phyloP scores from a whole-genome alignment of 495 filamentous ascomycete species.

The Friedmanniomyces endolithicus region DNA sequence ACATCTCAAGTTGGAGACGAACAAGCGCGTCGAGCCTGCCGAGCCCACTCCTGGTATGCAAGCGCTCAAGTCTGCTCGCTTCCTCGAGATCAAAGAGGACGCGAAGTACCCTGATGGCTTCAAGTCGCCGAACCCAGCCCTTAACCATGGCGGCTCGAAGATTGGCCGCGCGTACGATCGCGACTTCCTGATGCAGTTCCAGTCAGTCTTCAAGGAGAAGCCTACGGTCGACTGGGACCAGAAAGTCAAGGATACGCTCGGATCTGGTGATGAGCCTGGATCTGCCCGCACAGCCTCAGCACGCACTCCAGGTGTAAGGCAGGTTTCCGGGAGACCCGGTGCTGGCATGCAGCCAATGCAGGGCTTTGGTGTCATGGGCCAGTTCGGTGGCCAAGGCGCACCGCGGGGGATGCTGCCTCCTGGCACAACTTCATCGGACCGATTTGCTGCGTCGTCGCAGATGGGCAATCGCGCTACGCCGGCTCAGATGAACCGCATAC shows the following conservation, averaged over 20 bases:
- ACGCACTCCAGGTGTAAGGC: constrained; percentile 42
- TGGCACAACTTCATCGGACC: constrained; percentile 54
- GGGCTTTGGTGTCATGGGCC: constrained; percentile 52
- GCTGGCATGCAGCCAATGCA: constrained; percentile 22
- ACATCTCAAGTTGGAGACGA: constrained; percentile 71
- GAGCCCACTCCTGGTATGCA: constrained; percentile 88
- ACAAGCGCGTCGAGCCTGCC: constrained; percentile 69
- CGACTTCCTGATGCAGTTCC: constrained; percentile 94
- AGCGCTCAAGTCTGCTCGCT: constrained; percentile 74
- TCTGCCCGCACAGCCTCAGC: constrained; percentile 48
- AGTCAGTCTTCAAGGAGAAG: constrained; percentile 86
- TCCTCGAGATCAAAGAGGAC: constrained; percentile 54
- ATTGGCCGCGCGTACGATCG: constrained; percentile 86
- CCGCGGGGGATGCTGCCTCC: constrained; percentile 42
- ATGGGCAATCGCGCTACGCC: constrained; percentile 48
- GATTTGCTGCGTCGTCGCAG: constrained; percentile 42
- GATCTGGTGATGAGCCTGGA: constrained; percentile 47
- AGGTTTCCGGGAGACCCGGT: constrained; percentile 34
- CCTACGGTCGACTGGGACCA: constrained; percentile 80
- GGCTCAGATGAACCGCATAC: constrained; percentile 30
- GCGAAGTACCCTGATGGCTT: constrained; percentile 67
- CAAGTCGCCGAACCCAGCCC: constrained; percentile 74
- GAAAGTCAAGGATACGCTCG: constrained; percentile 73
- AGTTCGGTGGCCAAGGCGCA: constrained; percentile 36
- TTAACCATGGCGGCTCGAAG: constrained; percentile 63